These are phyloP conservation scores for Amylocystis lapponica DNA, from an alignment of 768 basidiomycete species.

Conservation along the genomic window DNA sequence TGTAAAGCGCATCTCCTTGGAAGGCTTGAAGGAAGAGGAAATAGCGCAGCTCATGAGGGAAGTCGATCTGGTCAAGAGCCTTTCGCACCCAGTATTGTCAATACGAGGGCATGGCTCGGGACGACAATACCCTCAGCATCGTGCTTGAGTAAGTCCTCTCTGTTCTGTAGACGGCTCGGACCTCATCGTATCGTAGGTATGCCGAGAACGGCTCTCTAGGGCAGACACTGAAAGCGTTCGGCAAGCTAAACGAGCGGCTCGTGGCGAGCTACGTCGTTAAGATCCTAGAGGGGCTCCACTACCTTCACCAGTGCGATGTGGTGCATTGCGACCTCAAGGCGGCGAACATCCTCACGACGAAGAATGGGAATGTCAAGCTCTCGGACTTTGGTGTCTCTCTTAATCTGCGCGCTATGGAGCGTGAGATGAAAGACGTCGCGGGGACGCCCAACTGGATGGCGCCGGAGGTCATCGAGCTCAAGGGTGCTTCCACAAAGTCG, in stretches of 20 bases:
- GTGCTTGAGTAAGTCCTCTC: constrained; percentile 76
- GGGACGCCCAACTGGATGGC: constrained; percentile 99
- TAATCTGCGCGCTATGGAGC: constrained; percentile 86
- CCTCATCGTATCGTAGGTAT: constrained; percentile 48
- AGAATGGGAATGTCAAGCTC: constrained; percentile 95
- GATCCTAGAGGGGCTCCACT: constrained; percentile 93
- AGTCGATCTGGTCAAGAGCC: constrained; percentile 85
- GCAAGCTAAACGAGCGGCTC: constrained; percentile 86
- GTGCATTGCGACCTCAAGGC: constrained; percentile 99
- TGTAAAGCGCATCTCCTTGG: constrained; percentile 91
- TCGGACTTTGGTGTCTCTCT: constrained; percentile 98
- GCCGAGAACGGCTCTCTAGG: constrained; percentile 95
- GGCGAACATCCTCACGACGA: constrained; percentile 97
- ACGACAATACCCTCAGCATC: constrained; percentile 84
- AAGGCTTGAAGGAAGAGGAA: constrained; percentile 87
- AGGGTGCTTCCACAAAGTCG: constrained; percentile 87
- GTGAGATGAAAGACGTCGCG: constrained; percentile 78
- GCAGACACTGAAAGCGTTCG: constrained; percentile 89
- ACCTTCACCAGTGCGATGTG: constrained; percentile 84
- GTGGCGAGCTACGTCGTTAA: constrained; percentile 93
- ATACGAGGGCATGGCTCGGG: constrained; percentile 93
- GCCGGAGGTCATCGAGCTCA: constrained; percentile 93
- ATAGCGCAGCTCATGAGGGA: constrained; percentile 89
- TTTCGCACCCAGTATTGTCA: constrained; percentile 93
- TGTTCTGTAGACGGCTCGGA: constrained; percentile 4